Base-by-base conservation (phyloP, 208 protist species). In the Acanthamoeba triangularis region DNA sequence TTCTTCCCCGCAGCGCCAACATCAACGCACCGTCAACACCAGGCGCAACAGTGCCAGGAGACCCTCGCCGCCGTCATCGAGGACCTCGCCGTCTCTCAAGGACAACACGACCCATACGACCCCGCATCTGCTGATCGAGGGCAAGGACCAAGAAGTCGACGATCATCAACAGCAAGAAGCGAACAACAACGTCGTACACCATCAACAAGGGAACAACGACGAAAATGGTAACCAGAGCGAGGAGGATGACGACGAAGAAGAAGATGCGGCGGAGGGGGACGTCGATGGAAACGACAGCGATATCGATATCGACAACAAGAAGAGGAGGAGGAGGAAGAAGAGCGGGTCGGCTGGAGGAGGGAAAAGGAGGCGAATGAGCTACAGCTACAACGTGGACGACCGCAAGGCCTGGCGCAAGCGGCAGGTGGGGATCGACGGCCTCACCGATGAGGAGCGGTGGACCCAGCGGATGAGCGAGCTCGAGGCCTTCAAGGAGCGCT, bases 371-470 rank as follows among this genome's bases (percentile, higher is more conserved):
- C 78, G 78, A 16, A 28, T 59, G 47, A 87, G 44, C 49, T 87
- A 87, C 78, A 87, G 37, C 47, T 87, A 87, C 78, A 87, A 87
- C 78, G 78, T 87, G 18, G 78, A 87, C 7, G 78, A 87, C 25
- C 37, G 78, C 13, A 87, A 87, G 44, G 78, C 78, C 78, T 87
- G 78, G 78, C 78, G 78, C 78, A 87, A 87, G 78, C 37, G 78
- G 23, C 78, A 87, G 78, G 78, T 87, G 47, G 78, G 78, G 33
- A 25, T 37, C 23, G 78, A 87, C 47, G 78, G 78, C 49, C 78
- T 87, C 78, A 87, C 78, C 49, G 78, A 87, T n/a, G 78, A 87
- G 47, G 78, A 87, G 47, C 16, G 78, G 4, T 87, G 78, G 78
- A 25, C 76, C 8, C n/a, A 74, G 87, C 54, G 87, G 13, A 67